Evolutionary conservation across 176 grass and related monocot genomes (phyloP).

Genomic region (maize (Zea mays)): DNA sequence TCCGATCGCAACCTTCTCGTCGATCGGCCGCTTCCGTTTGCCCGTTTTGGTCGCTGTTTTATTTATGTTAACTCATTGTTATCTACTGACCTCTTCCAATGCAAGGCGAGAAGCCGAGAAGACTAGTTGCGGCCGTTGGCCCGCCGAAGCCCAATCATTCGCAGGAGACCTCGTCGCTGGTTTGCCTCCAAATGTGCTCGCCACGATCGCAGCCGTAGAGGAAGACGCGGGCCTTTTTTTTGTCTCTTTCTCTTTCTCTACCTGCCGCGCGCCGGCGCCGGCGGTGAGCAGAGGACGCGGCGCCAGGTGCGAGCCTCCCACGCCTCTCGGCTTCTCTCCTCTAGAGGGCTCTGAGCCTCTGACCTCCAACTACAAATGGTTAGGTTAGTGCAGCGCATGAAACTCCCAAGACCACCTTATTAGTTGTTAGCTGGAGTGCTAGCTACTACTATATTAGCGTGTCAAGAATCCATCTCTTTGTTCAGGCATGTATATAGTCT

Average conservation of each 20-base stretch:
- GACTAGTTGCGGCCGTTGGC: not conserved
- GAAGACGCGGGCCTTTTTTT: not conserved
- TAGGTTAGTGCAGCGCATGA: not conserved
- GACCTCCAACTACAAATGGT: not conserved
- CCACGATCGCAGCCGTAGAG: slow-evolving; percentile 23
- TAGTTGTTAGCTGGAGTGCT: not conserved
- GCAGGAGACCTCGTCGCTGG: not conserved
- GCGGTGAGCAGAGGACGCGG: not conserved
- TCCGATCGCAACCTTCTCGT: not conserved
- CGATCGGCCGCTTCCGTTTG: not conserved
- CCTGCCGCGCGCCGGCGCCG: not conserved
- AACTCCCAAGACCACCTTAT: not conserved
- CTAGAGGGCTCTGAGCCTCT: not conserved
- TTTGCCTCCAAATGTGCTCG: slow-evolving; percentile 23
- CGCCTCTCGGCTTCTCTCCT: too few species aligned
- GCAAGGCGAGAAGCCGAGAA: not conserved
- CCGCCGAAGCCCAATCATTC: not conserved
- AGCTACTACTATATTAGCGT: too few species aligned
- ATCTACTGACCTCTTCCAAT: not conserved
- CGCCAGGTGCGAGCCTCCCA: slow-evolving; percentile 30
- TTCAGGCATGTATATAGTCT: not conserved
- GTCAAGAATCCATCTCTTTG: not conserved
- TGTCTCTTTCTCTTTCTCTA: not conserved
- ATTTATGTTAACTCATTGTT: too few species aligned
- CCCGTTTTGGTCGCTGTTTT: not conserved